Base-by-base conservation (phyloP, 257 asterid species). In the Penstemon barbatus region DNA sequence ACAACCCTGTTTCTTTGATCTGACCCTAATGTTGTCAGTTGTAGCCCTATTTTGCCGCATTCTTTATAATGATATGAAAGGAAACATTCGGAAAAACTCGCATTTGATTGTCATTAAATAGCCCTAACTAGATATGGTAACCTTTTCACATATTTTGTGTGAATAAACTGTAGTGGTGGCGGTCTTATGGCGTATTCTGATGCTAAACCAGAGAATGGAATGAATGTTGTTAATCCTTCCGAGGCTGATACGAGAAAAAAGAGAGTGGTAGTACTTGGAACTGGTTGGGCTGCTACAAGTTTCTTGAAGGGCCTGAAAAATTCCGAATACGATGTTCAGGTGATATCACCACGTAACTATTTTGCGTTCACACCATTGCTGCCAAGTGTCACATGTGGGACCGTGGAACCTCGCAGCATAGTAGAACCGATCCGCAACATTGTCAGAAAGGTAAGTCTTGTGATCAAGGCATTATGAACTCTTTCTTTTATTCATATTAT, bases 271-370 rank as follows among this genome's bases (percentile, higher is more conserved):
- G 96, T 93, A 54, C 95, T 93, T 60, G 99, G 99, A 81, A 88
- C 98, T 81, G 98, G 97, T 68, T 93, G 98, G 98, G 98, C 96
- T 45, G 97, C 95, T 75, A 85, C 90, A 33, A 90, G 96, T 77
- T 93, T 90, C 76, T 75, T 93, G 86, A 90, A 81, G 80, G 84
- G 73, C 77, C 81, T 90, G 63, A 93, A 88, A 71, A 83, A 82
- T 69, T 66, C 99, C 68, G 80, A 87, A 0, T 90, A 90, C 58
- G 92, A 93, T 57, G 88, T 93, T 62, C 94, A 90, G 76, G 97
- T 93, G 71, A 90, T 93, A 79, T 93, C 99, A 43, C 96, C 99
- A 5, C 95, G 97, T 64, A 93, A 93, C 81, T 90, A 90, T 81
- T 93, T 90, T 44, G 95, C 97, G 7, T 93, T 93, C 81, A 93